Percentiles rank a stretch among this genome's conserved stretches.
phyloP scores from a whole-genome alignment of 805 yeast genomes.

The Kregervanrija fluxuum region DNA sequence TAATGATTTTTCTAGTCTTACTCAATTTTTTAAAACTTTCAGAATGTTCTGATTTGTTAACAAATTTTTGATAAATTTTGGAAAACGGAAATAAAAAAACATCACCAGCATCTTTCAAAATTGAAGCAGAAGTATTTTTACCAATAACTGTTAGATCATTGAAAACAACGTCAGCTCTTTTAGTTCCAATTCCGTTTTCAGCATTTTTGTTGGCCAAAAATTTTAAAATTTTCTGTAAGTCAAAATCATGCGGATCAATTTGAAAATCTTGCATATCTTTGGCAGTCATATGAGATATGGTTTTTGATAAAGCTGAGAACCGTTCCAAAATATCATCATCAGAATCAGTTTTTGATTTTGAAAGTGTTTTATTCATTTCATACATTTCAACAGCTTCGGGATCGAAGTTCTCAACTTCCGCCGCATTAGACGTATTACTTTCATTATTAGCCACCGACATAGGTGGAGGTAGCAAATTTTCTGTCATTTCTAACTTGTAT shows the following conservation, averaged over 20 bases:
- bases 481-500: too few species aligned
- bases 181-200: slow-evolving; percentile 36
- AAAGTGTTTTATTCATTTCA: too few species aligned
- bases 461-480: too few species aligned
- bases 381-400: too few species aligned
- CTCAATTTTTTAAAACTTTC: slow-evolving; percentile 3
- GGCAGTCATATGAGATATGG: slow-evolving; percentile 15
- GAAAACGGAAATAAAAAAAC: slow-evolving; percentile 20
- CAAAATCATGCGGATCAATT: slow-evolving; percentile 29
- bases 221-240: slow-evolving; percentile 30
- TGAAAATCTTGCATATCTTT: slow-evolving; percentile 14
- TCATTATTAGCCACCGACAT: too few species aligned
- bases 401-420: too few species aligned
- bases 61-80: too few species aligned
- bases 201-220: slow-evolving; percentile 31
- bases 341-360: too few species aligned
- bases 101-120: slow-evolving; percentile 37
- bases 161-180: slow-evolving; percentile 37
- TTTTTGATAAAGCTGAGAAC: slow-evolving; percentile 12
- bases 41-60: not conserved
- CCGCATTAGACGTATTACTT: too few species aligned
- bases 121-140: slow-evolving; percentile 38
- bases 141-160: slow-evolving; percentile 38
- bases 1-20: slow-evolving; percentile 13
- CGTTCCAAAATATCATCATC: slow-evolving; percentile 14